phyloP scores from a whole-genome alignment of 2,329 filamentous ascomycete species.

The Exophiala sp. region DNA sequence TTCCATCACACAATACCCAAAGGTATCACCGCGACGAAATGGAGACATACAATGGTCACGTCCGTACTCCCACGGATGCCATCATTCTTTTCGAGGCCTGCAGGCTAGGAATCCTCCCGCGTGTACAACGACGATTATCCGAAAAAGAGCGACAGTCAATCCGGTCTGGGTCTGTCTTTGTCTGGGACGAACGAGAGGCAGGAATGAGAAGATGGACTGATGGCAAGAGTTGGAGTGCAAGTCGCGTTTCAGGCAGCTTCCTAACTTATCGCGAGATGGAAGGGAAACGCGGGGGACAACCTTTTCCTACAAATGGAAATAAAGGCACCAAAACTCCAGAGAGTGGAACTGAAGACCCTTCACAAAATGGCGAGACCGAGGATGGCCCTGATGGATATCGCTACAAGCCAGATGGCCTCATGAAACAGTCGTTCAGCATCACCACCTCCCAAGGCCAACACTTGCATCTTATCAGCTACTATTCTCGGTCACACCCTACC shows the following conservation, averaged over 20 bases:
- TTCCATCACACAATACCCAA: no score
- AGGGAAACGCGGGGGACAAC: conserved; percentile 78
- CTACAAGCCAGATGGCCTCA: conserved; percentile 92
- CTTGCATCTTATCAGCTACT: conserved; percentile 96
- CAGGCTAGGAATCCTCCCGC: conserved; percentile 76
- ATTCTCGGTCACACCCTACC: conserved; percentile 69
- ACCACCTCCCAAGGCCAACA: conserved; percentile 86
- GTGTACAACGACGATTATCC: conserved; percentile 85
- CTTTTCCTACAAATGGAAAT: conserved; percentile 54
- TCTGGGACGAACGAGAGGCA: conserved; percentile 98
- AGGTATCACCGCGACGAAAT: no score
- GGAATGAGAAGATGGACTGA: conserved; percentile 99
- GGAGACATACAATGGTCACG: conserved; percentile 95
- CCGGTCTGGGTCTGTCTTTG: conserved; percentile 92
- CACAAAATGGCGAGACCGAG: conserved; percentile 61
- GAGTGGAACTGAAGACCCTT: conserved; percentile 74
- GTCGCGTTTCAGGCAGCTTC: conserved; percentile 94
- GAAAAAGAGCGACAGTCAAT: conserved; percentile 97
- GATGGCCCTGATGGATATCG: conserved; percentile 77
- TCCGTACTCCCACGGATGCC: conserved; percentile 91
- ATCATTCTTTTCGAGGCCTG: conserved; percentile 99
- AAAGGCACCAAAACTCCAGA: conserved; percentile 72
- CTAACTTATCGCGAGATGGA: conserved; percentile 98
- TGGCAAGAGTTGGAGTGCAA: conserved; percentile 98
- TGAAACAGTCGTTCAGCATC: conserved; percentile 99